Percentiles rank a stretch among this genome's conserved stretches.
Conservation (phyloP, 1,139 yeast genomes). For the Saccharomyces hybrid region DNA sequence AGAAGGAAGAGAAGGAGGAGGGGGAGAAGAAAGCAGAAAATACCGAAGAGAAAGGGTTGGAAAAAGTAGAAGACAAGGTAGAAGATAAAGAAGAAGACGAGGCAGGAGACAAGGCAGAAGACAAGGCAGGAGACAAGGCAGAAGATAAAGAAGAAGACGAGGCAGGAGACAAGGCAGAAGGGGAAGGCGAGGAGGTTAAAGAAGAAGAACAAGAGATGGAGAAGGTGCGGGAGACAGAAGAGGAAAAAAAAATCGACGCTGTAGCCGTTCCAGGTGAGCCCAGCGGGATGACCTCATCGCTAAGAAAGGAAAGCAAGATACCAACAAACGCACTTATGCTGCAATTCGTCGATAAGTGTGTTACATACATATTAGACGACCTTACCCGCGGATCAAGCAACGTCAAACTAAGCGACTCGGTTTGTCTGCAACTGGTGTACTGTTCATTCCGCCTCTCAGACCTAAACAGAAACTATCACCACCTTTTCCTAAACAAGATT, state of each 20-base stretch:
- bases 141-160: neutral
- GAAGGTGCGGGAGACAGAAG: neutral
- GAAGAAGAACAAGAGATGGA: neutral
- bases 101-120: neutral
- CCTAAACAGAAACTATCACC: constrained; percentile 25
- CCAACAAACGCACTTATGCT: constrained; percentile 24
- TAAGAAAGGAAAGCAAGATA: neutral
- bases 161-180: neutral
- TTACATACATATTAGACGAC: constrained; percentile 16
- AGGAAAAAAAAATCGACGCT: neutral
- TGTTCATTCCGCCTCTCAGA: constrained; percentile 32
- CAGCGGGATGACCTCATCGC: constrained; percentile 1
- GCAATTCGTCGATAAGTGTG: constrained; percentile 24
- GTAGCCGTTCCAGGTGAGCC: constrained; percentile 4
- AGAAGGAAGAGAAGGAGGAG: neutral
- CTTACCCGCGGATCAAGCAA: constrained; percentile 5
- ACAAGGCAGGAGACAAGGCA: neutral
- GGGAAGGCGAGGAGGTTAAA: too few relatives aligned
- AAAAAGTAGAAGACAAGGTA: neutral
- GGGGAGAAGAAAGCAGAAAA: constrained; percentile 2
- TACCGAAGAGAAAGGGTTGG: neutral
- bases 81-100: neutral
- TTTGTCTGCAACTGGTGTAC: constrained; percentile 31
- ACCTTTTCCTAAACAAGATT: constrained; percentile 25
- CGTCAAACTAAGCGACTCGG: constrained; percentile 24